Percentiles rank a stretch among this genome's conserved stretches.
Evolutionary conservation across 805 yeast species (phyloP).

Genomic region (Ogataea glucozyma): DNA sequence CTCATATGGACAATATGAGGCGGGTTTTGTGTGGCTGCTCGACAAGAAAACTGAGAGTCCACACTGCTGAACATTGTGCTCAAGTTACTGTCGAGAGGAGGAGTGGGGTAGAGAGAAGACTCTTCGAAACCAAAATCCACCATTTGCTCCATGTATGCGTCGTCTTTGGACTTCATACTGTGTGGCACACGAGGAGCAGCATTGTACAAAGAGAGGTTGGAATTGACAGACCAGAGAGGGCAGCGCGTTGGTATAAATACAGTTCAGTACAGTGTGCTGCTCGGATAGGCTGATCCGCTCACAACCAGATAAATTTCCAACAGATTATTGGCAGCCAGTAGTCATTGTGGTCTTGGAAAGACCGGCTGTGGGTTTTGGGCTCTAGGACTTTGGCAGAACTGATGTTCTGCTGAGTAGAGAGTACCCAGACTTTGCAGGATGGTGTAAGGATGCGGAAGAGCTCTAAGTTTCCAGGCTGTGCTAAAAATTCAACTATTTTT

Average conservation of each 20-base stretch:
- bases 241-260: slow-evolving; percentile 1
- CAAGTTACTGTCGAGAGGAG: slow-evolving; percentile 16
- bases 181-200: background rate
- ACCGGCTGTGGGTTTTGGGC: background rate
- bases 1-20: slow-evolving; percentile 1
- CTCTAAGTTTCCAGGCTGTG: slow-evolving; percentile 3
- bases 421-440: background rate
- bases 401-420: background rate
- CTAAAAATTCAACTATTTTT: background rate
- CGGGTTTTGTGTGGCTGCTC: background rate
- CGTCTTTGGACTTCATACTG: slow-evolving; percentile 7
- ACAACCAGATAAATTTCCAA: background rate
- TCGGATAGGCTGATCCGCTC: background rate
- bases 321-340: slow-evolving; percentile 1
- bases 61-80: slow-evolving; percentile 9
- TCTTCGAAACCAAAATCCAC: slow-evolving; percentile 17
- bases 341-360: no score
- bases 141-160: slow-evolving; percentile 15
- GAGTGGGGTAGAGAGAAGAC: slow-evolving; percentile 16
- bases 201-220: background rate
- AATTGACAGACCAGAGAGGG: background rate
- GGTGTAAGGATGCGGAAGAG: slow-evolving; percentile 2
- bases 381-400: slow-evolving; percentile 6
- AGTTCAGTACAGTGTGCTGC: slow-evolving; percentile 1
- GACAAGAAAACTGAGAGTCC: slow-evolving; percentile 8